phyloP scores from a whole-genome alignment of 2,329 filamentous ascomycete genomes.

The Calonectria hawksworthii region DNA sequence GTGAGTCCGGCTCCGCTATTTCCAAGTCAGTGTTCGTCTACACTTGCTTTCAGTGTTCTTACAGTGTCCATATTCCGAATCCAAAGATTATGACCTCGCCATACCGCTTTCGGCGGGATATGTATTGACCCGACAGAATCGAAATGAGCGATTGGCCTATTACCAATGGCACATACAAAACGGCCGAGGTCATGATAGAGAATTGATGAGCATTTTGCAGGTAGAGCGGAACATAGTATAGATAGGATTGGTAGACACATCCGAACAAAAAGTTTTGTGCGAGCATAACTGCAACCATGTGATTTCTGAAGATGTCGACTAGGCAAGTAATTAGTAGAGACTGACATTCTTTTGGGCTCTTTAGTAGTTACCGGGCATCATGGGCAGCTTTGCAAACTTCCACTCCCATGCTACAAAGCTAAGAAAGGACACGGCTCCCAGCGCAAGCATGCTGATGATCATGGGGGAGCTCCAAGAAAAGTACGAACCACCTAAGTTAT shows the following conservation, averaged over 20 bases:
- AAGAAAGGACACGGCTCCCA: slow-evolving; percentile 71
- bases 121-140: slow-evolving; percentile 68
- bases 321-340: background rate
- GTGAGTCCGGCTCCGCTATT: slow-evolving; percentile 65
- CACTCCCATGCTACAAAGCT: slow-evolving; percentile 80
- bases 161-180: slow-evolving; percentile 64
- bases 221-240: slow-evolving; percentile 75
- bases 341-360: background rate
- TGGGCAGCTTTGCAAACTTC: slow-evolving; percentile 78
- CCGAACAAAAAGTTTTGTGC: slow-evolving; percentile 73
- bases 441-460: slow-evolving; percentile 79
- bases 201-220: slow-evolving; percentile 67
- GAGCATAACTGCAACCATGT: slow-evolving; percentile 67
- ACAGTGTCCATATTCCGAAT: slow-evolving; percentile 53
- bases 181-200: slow-evolving; percentile 61
- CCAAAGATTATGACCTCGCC: slow-evolving; percentile 68
- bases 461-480: slow-evolving; percentile 74
- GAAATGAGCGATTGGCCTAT: slow-evolving; percentile 61
- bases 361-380: slow-evolving; percentile 70
- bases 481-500: slow-evolving; percentile 42
- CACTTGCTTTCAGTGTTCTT: slow-evolving; percentile 23
- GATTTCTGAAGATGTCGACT: slow-evolving; percentile 68
- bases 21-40: background rate
- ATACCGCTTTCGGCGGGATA: slow-evolving; percentile 69
- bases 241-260: slow-evolving; percentile 68